Conservation (phyloP, 2,329 filamentous ascomycete genomes). For the Ophiocordyceps camponoti-leonardi region DNA sequence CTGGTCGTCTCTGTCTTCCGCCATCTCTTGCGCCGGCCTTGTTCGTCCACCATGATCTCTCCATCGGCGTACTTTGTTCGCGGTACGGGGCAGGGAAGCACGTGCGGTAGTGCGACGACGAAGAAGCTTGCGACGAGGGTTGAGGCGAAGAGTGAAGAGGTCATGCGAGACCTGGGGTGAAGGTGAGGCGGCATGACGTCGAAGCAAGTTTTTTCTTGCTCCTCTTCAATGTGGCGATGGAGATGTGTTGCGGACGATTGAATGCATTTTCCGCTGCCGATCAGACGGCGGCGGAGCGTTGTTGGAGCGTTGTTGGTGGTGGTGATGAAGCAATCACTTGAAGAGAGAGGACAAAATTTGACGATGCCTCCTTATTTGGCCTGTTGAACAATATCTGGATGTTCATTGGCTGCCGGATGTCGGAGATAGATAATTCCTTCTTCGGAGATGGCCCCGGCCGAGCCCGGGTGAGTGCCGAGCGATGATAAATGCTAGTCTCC, state of each 20-base stretch:
- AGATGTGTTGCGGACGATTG: background rate
- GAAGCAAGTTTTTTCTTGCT: background rate
- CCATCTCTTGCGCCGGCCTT: constrained; percentile 26
- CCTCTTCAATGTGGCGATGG: background rate
- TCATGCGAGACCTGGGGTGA: constrained; percentile 85
- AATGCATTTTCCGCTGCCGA: background rate
- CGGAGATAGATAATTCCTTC: background rate
- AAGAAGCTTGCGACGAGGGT: constrained; percentile 81
- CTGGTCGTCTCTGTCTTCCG: constrained; percentile 21
- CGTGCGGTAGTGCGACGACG: constrained; percentile 77
- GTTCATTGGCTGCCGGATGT: background rate
- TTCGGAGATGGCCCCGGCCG: too few relatives aligned
- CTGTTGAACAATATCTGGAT: background rate
- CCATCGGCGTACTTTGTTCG: constrained; percentile 60
- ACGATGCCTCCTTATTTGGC: background rate
- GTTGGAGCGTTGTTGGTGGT: too few relatives aligned
- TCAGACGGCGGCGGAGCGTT: background rate
- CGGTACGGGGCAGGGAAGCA: constrained; percentile 80
- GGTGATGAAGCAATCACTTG: too few relatives aligned
- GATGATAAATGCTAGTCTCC: too few relatives aligned
- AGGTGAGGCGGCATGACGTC: constrained; percentile 63
- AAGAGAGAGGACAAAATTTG: background rate
- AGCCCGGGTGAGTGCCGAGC: too few relatives aligned
- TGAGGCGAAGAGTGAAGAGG: constrained; percentile 86
- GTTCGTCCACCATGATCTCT: constrained; percentile 26